Percentiles rank a stretch among this genome's conserved stretches.
Conservation (phyloP, 129 eudicot genomes). For the Flaveria trinervia region DNA sequence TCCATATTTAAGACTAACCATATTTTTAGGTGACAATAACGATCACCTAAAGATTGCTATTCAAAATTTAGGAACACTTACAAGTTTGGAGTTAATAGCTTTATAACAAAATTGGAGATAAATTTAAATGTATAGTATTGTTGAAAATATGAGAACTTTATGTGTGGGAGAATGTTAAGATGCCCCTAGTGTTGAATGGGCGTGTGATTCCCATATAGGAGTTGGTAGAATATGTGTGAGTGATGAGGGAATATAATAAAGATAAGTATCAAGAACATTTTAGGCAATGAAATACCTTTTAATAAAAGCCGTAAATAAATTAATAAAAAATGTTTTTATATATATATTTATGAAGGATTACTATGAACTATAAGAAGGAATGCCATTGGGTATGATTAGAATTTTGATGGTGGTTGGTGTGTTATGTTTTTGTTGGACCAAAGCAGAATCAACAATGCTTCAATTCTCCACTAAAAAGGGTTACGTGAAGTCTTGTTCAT, state of each 20-base stretch:
- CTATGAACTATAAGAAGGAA: constrained; percentile 2
- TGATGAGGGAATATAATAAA: constrained; percentile 34
- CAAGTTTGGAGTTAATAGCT: no score
- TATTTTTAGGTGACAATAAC: no score
- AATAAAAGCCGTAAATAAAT: constrained; percentile 14
- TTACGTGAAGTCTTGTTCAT: constrained; percentile 27
- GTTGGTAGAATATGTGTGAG: constrained; percentile 29
- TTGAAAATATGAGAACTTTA: neutral
- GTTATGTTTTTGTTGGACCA: constrained; percentile 36
- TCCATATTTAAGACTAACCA: no score
- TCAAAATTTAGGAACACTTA: no score
- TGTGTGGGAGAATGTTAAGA: constrained; percentile 23
- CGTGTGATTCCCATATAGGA: constrained; percentile 32
- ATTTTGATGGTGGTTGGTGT: constrained; percentile 18
- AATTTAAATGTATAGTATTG: neutral
- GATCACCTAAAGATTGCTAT: no score
- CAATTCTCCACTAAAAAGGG: constrained; percentile 32
- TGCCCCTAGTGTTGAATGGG: constrained; percentile 30
- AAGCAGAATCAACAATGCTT: constrained; percentile 28
- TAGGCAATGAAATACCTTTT: constrained; percentile 12
- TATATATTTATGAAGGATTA: neutral
- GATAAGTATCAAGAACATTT: constrained; percentile 24
- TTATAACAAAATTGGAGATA: no score
- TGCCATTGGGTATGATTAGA: constrained; percentile 19
- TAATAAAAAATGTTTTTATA: neutral